Evolutionary conservation across 129 eudicot genomes (phyloP).

Genomic region (Sambucus nigra): DNA sequence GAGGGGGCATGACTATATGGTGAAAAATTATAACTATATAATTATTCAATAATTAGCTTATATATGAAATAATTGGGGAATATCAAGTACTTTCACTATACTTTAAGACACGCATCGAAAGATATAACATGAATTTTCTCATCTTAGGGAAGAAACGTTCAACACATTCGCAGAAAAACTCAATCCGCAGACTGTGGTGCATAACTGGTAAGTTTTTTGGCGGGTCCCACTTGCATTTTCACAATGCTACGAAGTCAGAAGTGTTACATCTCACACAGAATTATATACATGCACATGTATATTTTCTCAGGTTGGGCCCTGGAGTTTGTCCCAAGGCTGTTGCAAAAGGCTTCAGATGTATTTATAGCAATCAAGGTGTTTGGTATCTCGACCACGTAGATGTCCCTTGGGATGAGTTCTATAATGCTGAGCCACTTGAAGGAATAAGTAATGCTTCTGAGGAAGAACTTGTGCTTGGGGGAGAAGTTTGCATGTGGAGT

Average conservation of each 20-base stretch:
- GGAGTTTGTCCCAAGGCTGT: slow-evolving; percentile 91
- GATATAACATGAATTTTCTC: not conserved
- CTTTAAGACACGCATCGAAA: not conserved
- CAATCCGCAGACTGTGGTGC: slow-evolving; percentile 79
- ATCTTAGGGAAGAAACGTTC: slow-evolving; percentile 91
- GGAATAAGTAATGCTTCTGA: slow-evolving; percentile 51
- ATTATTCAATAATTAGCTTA: too few species aligned
- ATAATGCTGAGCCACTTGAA: slow-evolving; percentile 76
- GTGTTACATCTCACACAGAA: not conserved
- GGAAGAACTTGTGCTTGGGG: slow-evolving; percentile 69
- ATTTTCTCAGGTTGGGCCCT: slow-evolving; percentile 50
- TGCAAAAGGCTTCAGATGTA: slow-evolving; percentile 76
- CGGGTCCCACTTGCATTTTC: not conserved
- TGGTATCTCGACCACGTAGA: slow-evolving; percentile 96
- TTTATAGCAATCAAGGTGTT: slow-evolving; percentile 81
- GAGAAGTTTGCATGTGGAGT: slow-evolving; percentile 98
- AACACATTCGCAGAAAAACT: slow-evolving; percentile 55
- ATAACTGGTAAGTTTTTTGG: slow-evolving; percentile 63
- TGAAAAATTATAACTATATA: not conserved
- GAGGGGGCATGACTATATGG: not conserved
- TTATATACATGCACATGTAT: not conserved
- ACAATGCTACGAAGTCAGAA: not conserved
- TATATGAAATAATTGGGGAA: not conserved
- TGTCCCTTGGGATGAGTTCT: slow-evolving; percentile 64
- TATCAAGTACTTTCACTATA: not conserved